Percentiles rank a stretch among this genome's conserved stretches.
Conservation (phyloP, 257 asterid species). For the Solanum medicagineum region DNA sequence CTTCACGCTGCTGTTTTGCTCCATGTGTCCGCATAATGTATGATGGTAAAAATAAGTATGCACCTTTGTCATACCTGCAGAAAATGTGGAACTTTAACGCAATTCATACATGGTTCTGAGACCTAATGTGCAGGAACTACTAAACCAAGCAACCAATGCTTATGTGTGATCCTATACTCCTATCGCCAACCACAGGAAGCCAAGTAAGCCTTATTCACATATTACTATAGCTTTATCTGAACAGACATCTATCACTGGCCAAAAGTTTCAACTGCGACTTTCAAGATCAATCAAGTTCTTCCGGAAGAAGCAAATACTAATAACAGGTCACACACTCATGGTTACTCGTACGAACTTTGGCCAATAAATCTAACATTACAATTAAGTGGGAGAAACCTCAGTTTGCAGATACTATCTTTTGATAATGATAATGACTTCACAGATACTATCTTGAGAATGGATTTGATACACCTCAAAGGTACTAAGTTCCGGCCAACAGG, state of each 20-base stretch:
- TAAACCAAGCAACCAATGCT: neutral
- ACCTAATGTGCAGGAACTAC: neutral
- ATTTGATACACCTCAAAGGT: neutral
- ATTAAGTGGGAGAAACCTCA: neutral
- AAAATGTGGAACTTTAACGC: neutral
- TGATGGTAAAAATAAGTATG: conserved; percentile 85
- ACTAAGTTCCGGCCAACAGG: neutral
- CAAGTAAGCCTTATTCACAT: neutral
- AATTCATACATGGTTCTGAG: neutral
- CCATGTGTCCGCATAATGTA: conserved; percentile 97
- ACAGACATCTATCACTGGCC: neutral
- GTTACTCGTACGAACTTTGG: neutral
- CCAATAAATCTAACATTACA: neutral
- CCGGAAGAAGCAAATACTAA: neutral
- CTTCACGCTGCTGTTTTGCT: conserved; percentile 85
- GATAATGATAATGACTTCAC: neutral
- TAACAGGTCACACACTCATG: neutral
- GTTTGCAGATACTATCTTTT: neutral
- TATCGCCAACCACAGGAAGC: neutral
- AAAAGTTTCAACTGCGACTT: neutral
- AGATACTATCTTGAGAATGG: neutral
- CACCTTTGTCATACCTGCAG: conserved; percentile 80
- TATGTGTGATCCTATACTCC: neutral
- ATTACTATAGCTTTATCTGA: neutral
- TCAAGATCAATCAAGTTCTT: neutral